Evolutionary conservation across 805 yeast species (phyloP).

Genomic region (Vanderwaltozyma polyspora): DNA sequence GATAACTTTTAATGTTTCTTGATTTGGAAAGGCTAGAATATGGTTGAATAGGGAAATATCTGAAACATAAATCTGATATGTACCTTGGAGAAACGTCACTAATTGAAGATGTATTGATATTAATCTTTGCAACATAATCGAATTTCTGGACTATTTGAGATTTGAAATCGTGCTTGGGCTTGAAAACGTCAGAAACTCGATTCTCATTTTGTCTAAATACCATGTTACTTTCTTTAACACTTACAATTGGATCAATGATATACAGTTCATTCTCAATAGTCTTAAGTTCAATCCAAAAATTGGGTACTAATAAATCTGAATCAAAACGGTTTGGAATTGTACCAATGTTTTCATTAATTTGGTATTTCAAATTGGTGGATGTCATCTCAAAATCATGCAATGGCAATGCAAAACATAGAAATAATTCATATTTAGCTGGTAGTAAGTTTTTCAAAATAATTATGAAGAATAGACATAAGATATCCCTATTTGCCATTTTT

Average conservation of each 20-base stretch:
- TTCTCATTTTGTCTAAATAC: slow-evolving; percentile 5
- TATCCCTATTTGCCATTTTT: slow-evolving; percentile 16
- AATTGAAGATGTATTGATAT: slow-evolving; percentile 4
- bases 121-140: slow-evolving; percentile 10
- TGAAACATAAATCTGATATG: slow-evolving; percentile 9
- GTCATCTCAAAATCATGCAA: slow-evolving; percentile 8
- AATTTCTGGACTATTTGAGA: slow-evolving; percentile 8
- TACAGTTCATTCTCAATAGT: slow-evolving; percentile 4
- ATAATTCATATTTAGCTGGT: slow-evolving; percentile 3
- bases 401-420: slow-evolving; percentile 19
- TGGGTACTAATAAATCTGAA: slow-evolving; percentile 18
- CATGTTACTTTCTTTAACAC: slow-evolving; percentile 9
- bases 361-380: slow-evolving; percentile 1
- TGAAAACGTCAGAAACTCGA: slow-evolving; percentile 5
- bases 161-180: slow-evolving; percentile 4
- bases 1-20: slow-evolving; percentile 5
- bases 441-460: slow-evolving; percentile 14
- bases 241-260: slow-evolving; percentile 19
- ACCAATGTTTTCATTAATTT: slow-evolving; percentile 3
- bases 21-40: slow-evolving; percentile 4
- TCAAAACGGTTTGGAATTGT: slow-evolving; percentile 16
- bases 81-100: slow-evolving; percentile 19
- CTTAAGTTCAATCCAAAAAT: slow-evolving; percentile 19
- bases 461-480: slow-evolving; percentile 12
- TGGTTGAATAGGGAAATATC: slow-evolving; percentile 7